Base-by-base conservation (phyloP, 495 filamentous ascomycete species). In the Hypoxylon intermedium region DNA sequence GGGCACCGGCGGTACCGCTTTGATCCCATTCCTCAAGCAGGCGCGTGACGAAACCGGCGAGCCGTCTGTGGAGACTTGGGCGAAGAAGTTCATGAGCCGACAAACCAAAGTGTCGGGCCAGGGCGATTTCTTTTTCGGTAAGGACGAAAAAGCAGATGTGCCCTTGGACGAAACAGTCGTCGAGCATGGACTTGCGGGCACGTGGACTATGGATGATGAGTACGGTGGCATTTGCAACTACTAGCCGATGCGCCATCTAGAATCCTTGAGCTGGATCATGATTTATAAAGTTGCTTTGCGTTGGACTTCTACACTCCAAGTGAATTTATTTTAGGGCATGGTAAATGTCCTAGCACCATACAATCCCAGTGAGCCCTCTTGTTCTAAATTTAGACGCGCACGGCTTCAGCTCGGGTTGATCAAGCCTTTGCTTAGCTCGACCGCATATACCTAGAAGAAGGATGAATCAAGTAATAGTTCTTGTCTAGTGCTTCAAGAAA, bases 31-130 rank as follows among this genome's bases (percentile, higher is more conserved):
- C 70, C 77, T 98, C 46, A 96, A 96, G 69, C 93, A 98, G 72
- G 93, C 93, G 2, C 82, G 93, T 3, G 93, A 98, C 68, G 94
- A 99, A 78, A 98, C 93, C 4, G 89, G 91, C 34, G 94, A 98
- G 72, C 90, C 91, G 6, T 90, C 92, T 7, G 86, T 97, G 18
- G 89, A 93, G 62, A 81, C 84, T 2, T 96, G 92, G 92, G 88
- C 90, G 0, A 79, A 81, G 60, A 79, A 89, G 21, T 78, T 96
- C 52, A 83, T 95, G 70, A 89, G 82, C 50, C 84, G 79, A 7
- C 72, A 74, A 64, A 70, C 72, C 6, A 72, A 69, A 48, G 61
- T 70, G 13, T 73, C 74, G 6, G 79, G 81, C 2, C 72, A 76
- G 49, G 71, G 68, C 24, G 82, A 83, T 38, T 83, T 83, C 67